Evolutionary conservation across 2,329 filamentous ascomycete genomes (phyloP).

Genomic region (Clarireedia sp.): DNA sequence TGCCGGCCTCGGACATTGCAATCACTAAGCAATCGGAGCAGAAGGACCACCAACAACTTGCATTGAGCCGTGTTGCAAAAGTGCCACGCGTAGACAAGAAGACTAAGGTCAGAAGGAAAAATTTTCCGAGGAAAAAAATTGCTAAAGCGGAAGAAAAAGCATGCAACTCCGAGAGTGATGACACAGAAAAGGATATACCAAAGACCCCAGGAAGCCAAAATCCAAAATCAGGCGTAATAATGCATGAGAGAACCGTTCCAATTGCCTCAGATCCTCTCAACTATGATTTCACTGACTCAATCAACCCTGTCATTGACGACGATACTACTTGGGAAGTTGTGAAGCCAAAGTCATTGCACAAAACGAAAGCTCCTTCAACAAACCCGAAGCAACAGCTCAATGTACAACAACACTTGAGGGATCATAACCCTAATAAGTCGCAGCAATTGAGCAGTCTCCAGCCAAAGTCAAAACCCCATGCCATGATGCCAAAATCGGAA

Average conservation of each 20-base stretch:
- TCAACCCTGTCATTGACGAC: background rate
- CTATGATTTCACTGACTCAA: background rate
- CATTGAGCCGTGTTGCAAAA: no score
- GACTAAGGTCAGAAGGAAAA: no score
- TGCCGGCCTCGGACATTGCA: no score
- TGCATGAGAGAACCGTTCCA: background rate
- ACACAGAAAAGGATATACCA: no score
- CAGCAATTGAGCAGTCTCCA: background rate
- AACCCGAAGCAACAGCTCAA: background rate
- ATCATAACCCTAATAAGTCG: background rate
- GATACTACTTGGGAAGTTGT: conserved; percentile 1
- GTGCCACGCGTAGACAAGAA: no score
- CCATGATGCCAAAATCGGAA: background rate
- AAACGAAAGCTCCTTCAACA: background rate
- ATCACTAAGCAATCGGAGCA: no score
- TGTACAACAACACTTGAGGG: background rate
- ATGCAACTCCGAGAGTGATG: no score
- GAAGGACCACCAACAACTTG: no score
- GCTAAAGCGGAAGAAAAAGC: no score
- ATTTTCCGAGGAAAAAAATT: no score
- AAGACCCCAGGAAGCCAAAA: no score
- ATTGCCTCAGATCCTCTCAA: conserved; percentile 5
- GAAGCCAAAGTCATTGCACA: background rate
- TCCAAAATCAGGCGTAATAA: no score
- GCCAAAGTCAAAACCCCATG: background rate